Percentiles rank a stretch among this genome's conserved stretches.
phyloP scores from a whole-genome alignment of 805 yeast species.

The Metschnikowia drakensbergensis region DNA sequence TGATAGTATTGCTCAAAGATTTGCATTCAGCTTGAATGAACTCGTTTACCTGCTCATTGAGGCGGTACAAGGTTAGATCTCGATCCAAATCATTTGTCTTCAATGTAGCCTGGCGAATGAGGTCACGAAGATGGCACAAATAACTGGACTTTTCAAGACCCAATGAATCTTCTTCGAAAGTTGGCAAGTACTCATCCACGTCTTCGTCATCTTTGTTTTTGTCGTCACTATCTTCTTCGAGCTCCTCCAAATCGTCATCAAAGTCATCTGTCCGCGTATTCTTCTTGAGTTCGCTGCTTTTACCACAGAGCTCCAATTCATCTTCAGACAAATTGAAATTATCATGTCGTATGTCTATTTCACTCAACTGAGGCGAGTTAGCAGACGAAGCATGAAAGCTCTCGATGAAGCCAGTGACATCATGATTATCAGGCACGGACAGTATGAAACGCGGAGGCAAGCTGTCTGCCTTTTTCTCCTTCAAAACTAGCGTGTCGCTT shows the following conservation, averaged over 20 bases:
- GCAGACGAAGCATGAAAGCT: conserved; percentile 35
- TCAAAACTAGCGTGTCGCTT: conserved; percentile 33
- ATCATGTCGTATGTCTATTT: conserved; percentile 30
- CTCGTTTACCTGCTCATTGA: conserved; percentile 31
- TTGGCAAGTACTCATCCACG: conserved; percentile 21
- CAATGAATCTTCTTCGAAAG: conserved; percentile 11
- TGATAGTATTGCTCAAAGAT: conserved; percentile 28
- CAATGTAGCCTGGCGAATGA: conserved; percentile 33
- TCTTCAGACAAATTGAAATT: conserved; percentile 32
- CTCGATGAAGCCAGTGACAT: conserved; percentile 15
- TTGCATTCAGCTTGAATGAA: conserved; percentile 33
- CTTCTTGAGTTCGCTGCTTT: conserved; percentile 20
- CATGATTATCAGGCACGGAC: conserved; percentile 1
- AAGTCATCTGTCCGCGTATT: conserved; percentile 18
- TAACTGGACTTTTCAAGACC: conserved; percentile 15
- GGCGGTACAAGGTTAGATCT: conserved; percentile 29
- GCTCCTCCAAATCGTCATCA: conserved; percentile 28
- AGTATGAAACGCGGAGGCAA: conserved; percentile 2
- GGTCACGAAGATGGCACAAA: conserved; percentile 29
- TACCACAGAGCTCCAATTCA: conserved; percentile 30
- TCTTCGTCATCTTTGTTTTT: conserved; percentile 22
- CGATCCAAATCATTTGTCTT: conserved; percentile 32
- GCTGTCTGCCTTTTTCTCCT: conserved; percentile 6
- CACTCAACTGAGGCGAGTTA: conserved; percentile 37
- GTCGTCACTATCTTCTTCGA: conserved; percentile 19